Percentiles rank a stretch among this genome's conserved stretches.
phyloP scores from a whole-genome alignment of 352 stramenopile genomes.

The Thraustochytrium sp. region DNA sequence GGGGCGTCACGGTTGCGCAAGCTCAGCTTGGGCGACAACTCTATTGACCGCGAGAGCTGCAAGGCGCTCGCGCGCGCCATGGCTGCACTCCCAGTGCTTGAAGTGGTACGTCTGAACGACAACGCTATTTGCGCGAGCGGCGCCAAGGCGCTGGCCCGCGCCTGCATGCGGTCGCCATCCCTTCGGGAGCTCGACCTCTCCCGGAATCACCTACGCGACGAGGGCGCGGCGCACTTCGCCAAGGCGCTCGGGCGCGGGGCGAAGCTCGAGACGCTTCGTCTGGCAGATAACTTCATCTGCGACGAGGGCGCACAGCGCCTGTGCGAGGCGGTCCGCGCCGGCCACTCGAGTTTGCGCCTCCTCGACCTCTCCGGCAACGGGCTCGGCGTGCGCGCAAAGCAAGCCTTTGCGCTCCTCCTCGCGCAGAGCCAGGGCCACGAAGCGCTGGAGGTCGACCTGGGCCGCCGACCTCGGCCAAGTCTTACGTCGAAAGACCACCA shows the following conservation, averaged over 20 bases:
- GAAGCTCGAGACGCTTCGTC: neutral
- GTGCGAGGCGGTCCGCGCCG: neutral
- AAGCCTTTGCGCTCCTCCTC: neutral
- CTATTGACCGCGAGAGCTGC: neutral
- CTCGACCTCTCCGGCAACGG: neutral
- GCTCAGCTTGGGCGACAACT: neutral
- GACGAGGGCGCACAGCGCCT: neutral
- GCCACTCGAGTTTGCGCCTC: neutral
- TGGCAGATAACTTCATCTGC: constrained; percentile 1
- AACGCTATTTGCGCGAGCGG: neutral
- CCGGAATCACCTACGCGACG: neutral
- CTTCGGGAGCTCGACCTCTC: neutral
- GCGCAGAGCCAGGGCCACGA: neutral
- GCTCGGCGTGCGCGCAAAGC: neutral
- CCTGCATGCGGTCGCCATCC: neutral
- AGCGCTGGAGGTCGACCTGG: neutral
- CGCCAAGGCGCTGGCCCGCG: neutral
- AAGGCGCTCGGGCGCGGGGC: neutral
- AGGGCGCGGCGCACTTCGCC: neutral
- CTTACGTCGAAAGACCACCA: neutral
- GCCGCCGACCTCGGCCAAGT: neutral
- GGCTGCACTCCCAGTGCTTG: neutral
- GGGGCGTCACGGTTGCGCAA: neutral
- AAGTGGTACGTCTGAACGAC: neutral
- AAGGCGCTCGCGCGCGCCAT: neutral